Evolutionary conservation across 2,329 filamentous ascomycete genomes (phyloP).

Genomic region (Neoscytalidium dimidiatum): DNA sequence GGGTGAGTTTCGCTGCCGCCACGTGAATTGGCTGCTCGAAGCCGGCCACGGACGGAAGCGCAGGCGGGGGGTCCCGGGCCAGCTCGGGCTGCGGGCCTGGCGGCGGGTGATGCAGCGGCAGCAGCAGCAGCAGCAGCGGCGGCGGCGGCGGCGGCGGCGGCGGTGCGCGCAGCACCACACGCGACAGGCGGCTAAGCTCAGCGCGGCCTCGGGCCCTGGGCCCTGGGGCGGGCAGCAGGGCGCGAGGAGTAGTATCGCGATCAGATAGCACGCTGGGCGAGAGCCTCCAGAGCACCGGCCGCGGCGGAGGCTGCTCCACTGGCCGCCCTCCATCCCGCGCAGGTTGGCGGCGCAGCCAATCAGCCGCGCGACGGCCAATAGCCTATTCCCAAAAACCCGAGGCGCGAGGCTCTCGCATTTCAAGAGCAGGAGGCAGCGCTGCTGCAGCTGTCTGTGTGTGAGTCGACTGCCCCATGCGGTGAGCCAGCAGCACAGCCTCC

Average conservation of each 20-base stretch:
- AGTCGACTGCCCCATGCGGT: conserved; percentile 15
- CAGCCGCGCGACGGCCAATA: conserved; percentile 8
- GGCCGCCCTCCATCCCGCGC: conserved; percentile 4
- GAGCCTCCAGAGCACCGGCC: not conserved
- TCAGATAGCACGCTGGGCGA: not conserved
- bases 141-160: too few relatives aligned
- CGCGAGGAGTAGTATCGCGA: not conserved
- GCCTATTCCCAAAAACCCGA: conserved; percentile 14
- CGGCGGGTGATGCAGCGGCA: not conserved
- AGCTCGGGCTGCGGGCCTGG: not conserved
- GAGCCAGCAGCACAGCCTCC: conserved; percentile 11
- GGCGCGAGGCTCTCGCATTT: conserved; percentile 7
- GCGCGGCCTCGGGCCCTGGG: not conserved
- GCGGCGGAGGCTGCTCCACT: conserved; percentile 15
- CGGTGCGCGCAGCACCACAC: not conserved
- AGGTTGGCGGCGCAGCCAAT: conserved; percentile 1
- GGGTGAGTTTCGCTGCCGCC: not conserved
- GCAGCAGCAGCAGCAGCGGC: too few relatives aligned
- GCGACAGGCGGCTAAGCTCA: conserved; percentile 9
- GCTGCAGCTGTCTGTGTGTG: not conserved
- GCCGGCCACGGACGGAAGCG: not conserved
- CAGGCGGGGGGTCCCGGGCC: not conserved
- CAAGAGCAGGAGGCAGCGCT: not conserved
- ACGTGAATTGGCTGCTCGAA: not conserved
- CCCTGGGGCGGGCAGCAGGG: too few relatives aligned